Evolutionary conservation across 2,329 filamentous ascomycete species (phyloP).

Genomic region (Septoria petroselini): DNA sequence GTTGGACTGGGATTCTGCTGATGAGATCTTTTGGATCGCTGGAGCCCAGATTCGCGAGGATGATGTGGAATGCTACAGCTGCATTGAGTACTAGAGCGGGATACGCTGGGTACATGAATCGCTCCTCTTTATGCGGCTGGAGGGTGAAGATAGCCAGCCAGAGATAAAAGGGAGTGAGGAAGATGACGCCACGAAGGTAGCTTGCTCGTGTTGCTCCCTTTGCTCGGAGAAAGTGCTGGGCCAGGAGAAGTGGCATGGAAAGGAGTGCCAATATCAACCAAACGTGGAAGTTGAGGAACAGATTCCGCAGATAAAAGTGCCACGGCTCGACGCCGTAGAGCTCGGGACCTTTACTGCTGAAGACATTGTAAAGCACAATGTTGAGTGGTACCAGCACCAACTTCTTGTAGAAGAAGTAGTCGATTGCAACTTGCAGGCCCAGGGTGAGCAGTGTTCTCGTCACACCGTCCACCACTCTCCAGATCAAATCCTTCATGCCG

Average conservation of each 20-base stretch:
- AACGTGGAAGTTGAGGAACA: conserved; percentile 90
- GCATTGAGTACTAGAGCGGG: conserved; percentile 87
- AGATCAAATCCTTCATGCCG: conserved; percentile 53
- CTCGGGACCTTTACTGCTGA: conserved; percentile 74
- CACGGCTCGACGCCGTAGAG: conserved; percentile 96
- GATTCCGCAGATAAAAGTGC: conserved; percentile 92
- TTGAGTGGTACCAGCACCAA: conserved; percentile 78
- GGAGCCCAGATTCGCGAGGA: conserved; percentile 71
- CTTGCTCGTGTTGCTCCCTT: conserved; percentile 64
- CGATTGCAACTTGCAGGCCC: conserved; percentile 66
- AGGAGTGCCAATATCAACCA: conserved; percentile 81
- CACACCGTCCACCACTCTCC: conserved; percentile 64
- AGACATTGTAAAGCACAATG: conserved; percentile 93
- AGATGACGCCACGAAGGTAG: conserved; percentile 70
- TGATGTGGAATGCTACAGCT: conserved; percentile 75
- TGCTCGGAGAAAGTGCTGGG: conserved; percentile 66
- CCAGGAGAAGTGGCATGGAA: conserved; percentile 69
- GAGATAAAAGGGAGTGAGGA: conserved; percentile 83
- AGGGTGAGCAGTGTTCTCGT: conserved; percentile 65
- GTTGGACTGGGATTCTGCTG: conserved; percentile 67
- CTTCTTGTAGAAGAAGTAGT: conserved; percentile 85
- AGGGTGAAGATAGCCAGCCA: conserved; percentile 89
- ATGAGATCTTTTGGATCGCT: conserved; percentile 61
- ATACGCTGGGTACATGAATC: conserved; percentile 98
- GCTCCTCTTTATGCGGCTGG: conserved; percentile 95